A percentile compares a stretch with the other conserved stretches of the same genome.
Conservation (phyloP, 805 yeast species). For the Scheffersomyces stipitis region DNA sequence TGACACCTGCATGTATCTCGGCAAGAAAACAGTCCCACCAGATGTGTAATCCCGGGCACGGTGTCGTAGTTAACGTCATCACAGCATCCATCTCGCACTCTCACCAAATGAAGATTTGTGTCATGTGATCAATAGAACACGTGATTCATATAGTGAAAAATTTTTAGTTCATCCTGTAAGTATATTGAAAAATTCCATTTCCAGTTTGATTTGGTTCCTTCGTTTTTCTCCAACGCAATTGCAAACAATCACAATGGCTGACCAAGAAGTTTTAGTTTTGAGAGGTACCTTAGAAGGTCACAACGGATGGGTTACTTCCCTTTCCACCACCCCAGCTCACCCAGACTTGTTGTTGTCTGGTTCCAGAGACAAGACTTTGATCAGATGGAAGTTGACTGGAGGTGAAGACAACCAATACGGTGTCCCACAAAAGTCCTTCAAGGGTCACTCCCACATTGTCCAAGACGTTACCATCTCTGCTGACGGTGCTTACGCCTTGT, state of each 20-base stretch:
- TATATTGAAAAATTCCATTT: too few relatives aligned
- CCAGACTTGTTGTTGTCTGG: constrained; percentile 98
- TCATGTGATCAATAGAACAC: background rate
- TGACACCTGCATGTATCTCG: constrained; percentile 23
- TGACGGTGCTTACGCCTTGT: constrained; percentile 96
- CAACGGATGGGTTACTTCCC: constrained; percentile 91
- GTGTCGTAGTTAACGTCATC: constrained; percentile 24
- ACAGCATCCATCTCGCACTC: constrained; percentile 3
- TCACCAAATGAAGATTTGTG: background rate
- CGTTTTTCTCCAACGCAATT: constrained; percentile 3
- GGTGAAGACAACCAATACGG: constrained; percentile 93
- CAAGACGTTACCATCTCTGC: constrained; percentile 97
- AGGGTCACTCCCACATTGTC: constrained; percentile 99
- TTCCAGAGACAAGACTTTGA: constrained; percentile 97
- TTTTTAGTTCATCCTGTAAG: constrained; percentile 2
- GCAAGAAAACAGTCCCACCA: constrained; percentile 39
- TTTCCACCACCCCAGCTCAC: constrained; percentile 96
- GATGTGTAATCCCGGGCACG: constrained; percentile 41
- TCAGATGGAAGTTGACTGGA: constrained; percentile 95
- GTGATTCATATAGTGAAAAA: constrained; percentile 1
- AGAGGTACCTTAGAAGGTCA: constrained; percentile 98
- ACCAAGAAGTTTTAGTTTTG: constrained; percentile 95
- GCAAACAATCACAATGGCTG: constrained; percentile 52
- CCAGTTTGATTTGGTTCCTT: too few relatives aligned
- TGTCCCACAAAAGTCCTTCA: constrained; percentile 95